Base-by-base conservation (phyloP, 805 yeast genomes). In the Blastobotrys terrestris region DNA sequence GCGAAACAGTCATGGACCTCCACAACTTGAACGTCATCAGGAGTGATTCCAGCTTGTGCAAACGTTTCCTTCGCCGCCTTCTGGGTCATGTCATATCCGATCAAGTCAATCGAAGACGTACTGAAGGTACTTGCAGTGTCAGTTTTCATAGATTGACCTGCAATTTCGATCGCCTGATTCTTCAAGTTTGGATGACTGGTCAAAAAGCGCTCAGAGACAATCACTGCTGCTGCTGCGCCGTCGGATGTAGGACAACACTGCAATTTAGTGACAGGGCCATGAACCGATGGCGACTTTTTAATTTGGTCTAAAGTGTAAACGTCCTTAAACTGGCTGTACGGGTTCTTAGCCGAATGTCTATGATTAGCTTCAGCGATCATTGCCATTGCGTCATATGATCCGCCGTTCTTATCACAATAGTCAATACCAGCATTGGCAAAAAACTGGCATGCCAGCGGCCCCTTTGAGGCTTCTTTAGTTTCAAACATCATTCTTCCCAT, bases 181-280 rank as follows among this genome's bases (percentile, higher is more conserved):
- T 53, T 49, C 31, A 60, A 52, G 20, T 60, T 51, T 18, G 60
- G 60, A 46, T 58, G 58, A 16, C 54, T 44, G 26, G 53, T 44
- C 31, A 60, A 48, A 53, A 60, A 60, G 51, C 52, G 55, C 49
- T 60, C 63, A 15, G 60, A 56, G 39, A 60, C 59, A 15, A 60
- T 42, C 20, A 60, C 56, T 2, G 52, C 60, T 8, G 63, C 61
- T 8, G 61, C 63, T 18, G 63, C 63, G n/a, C 63, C 63, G 31
- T 60, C 63, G 2, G 63, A 60, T 8, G 63, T 60, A 16, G 63
- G 63, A 47, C 63, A 60, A 47, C 63, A 60, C 47, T 60, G 61
- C 16, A 60, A 59, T 40, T 60, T 60, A 31, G 63, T 56, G 18
- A 60, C 54, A 16, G 56, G 53, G 11, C 56, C 55, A 50, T 55